Evolutionary conservation across 2,329 filamentous ascomycete genomes (phyloP).

Genomic region (Fusarium cyanostomum): DNA sequence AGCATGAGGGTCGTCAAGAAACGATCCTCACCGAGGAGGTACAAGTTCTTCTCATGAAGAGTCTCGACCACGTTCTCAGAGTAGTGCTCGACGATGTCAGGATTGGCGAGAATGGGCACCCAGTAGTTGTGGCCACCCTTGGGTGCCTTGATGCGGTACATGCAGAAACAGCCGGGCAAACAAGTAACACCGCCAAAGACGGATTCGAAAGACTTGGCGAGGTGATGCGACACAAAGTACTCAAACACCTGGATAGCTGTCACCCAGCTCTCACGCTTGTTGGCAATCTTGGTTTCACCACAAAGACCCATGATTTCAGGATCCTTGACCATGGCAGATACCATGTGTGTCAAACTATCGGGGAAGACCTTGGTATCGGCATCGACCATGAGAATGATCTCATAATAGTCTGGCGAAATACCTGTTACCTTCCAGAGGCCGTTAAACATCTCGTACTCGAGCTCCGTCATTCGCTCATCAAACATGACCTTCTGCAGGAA

Average conservation of each 20-base stretch:
- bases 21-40: conserved; percentile 91
- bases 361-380: conserved; percentile 99
- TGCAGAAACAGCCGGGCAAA: conserved; percentile 98
- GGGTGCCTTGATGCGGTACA: conserved; percentile 99
- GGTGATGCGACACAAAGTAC: conserved; percentile 98
- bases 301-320: conserved; percentile 99
- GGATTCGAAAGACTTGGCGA: conserved; percentile 96
- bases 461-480: conserved; percentile 98
- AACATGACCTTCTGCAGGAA: conserved; percentile 99
- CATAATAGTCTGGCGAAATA: conserved; percentile 97
- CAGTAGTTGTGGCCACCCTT: conserved; percentile 99
- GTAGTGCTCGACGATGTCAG: conserved; percentile 98
- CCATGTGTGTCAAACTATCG: conserved; percentile 97
- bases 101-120: conserved; percentile 98
- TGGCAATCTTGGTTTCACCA: conserved; percentile 99
- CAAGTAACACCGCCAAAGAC: conserved; percentile 99
- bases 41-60: conserved; percentile 94
- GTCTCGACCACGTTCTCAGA: conserved; percentile 99
- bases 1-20: conserved; percentile 98
- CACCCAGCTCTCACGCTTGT: conserved; percentile 95
- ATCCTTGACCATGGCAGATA: conserved; percentile 98
- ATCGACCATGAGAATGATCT: conserved; percentile 98
- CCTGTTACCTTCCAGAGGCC: conserved; percentile 98
- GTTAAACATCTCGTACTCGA: conserved; percentile 99
- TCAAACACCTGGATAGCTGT: conserved; percentile 99